Conservation (phyloP, 345 rosid genomes). For the Syzygium jambos region DNA sequence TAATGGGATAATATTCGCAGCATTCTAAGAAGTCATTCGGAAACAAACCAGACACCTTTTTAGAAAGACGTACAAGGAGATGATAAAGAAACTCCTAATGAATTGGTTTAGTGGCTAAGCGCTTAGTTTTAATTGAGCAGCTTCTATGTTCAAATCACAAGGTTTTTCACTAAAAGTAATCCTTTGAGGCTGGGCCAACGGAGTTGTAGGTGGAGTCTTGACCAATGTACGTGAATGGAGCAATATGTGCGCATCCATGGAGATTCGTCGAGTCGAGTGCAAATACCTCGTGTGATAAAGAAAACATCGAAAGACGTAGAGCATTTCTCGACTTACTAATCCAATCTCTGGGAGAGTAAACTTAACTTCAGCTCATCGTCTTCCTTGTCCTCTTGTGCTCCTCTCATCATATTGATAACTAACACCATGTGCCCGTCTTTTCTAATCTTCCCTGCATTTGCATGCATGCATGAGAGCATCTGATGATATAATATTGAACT, state of each 20-base stretch:
- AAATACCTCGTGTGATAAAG: background rate
- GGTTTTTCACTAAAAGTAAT: background rate
- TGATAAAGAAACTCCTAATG: background rate
- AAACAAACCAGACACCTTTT: background rate
- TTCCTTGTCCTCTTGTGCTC: background rate
- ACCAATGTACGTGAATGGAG: background rate
- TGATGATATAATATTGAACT: background rate
- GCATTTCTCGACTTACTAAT: background rate
- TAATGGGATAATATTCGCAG: background rate
- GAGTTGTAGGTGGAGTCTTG: background rate
- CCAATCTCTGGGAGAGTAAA: background rate
- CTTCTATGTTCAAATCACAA: background rate
- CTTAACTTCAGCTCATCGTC: background rate
- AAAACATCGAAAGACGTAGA: background rate
- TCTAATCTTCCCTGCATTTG: background rate
- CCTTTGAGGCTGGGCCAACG: background rate
- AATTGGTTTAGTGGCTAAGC: background rate
- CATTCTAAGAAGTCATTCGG: background rate
- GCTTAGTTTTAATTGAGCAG: background rate
- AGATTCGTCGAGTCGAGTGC: background rate
- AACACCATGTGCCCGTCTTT: background rate
- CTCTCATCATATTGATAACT: background rate
- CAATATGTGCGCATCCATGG: background rate
- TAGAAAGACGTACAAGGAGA: background rate
- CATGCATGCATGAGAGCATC: background rate